Percentiles rank a stretch among this genome's conserved stretches.
Evolutionary conservation across 306 rosid genomes (phyloP).

Genomic region (Vigna mungo): DNA sequence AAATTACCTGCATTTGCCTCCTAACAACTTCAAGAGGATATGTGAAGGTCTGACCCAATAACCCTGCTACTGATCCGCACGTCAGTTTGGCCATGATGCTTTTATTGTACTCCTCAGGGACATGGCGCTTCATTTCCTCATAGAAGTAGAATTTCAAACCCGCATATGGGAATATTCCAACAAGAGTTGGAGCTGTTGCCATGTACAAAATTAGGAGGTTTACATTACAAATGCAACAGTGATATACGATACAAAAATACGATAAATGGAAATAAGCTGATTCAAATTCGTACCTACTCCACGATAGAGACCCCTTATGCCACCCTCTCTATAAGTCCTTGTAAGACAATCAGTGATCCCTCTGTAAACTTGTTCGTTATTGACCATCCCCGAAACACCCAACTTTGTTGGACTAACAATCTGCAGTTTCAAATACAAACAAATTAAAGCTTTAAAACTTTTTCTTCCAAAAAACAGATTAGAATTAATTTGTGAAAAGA

Average conservation of each 20-base stretch:
- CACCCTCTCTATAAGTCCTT: slow-evolving; percentile 76
- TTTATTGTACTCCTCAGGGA: slow-evolving; percentile 77
- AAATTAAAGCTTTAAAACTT: background rate
- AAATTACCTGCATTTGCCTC: slow-evolving; percentile 96
- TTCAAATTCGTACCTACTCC: slow-evolving; percentile 80
- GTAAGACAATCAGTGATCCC: slow-evolving; percentile 90
- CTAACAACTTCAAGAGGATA: slow-evolving; percentile 97
- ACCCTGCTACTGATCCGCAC: slow-evolving; percentile 94
- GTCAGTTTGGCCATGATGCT: slow-evolving; percentile 77
- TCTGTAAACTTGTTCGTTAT: slow-evolving; percentile 62
- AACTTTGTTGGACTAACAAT: slow-evolving; percentile 71
- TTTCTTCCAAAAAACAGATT: background rate
- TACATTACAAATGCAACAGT: slow-evolving; percentile 43
- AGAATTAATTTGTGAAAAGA: background rate
- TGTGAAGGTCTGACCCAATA: slow-evolving; percentile 93
- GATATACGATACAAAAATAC: slow-evolving; percentile 36
- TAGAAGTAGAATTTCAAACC: slow-evolving; percentile 96
- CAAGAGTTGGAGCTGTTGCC: slow-evolving; percentile 85
- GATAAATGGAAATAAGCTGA: slow-evolving; percentile 35
- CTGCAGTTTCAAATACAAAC: slow-evolving; percentile 53
- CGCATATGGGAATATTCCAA: slow-evolving; percentile 96
- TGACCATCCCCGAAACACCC: slow-evolving; percentile 51
- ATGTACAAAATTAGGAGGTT: slow-evolving; percentile 40
- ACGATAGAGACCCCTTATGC: slow-evolving; percentile 87
- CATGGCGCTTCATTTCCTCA: slow-evolving; percentile 94